Evolutionary conservation across 192 early-diverging fungal species (phyloP), one percentile per base, ranked within the genome.

Genomic region (Ramicandelaber brevisporus): DNA sequence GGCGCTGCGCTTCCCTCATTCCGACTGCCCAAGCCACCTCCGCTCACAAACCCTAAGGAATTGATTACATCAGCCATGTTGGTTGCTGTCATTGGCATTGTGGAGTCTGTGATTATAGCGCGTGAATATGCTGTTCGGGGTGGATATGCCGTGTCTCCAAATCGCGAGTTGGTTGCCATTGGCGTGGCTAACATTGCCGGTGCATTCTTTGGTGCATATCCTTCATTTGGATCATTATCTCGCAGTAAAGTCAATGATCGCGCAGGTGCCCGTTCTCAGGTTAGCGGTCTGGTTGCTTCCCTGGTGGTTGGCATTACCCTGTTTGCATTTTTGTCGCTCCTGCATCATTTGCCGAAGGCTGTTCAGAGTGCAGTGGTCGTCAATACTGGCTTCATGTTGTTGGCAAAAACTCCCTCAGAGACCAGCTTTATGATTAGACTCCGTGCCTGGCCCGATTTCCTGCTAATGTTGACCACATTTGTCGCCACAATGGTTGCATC

Each of bases 11-110:
- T 65, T n/a, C 40, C 50, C 9, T 26, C 16, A 15, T 47, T 70
- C 19, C 55, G 55, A 17, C 28, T 66, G 9, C 65, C 77, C 2
- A 61, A 61, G 7, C 48, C 71, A 17, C 65, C 84, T 6, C 46
- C 61, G 15, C 31, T 55, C 2, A 65, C 79, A 3, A 55, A 66
- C 4, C 40, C 60, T 21, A 70, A 67, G 28, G 61, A 63, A 34
- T 46, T 88, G 20, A 50, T 88, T 33, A 59, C 85, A 9, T 76
- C 78, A 2, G 65, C 81, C 2, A 76, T 81, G 29, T 57, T 92
- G 11, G 87, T 93, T 30, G 74, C 92, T 21, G 70, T 93, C 45
- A 78, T 98, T 39, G 92, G 92, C 2, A 90, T 98, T 43, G 89
- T 98, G 13, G 92, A 98, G 53, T 81, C 82, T 13, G 78, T 98